Percentiles rank a stretch among this genome's conserved stretches.
phyloP scores from a whole-genome alignment of 495 filamentous ascomycete species.

The Aspergillus avenaceus region DNA sequence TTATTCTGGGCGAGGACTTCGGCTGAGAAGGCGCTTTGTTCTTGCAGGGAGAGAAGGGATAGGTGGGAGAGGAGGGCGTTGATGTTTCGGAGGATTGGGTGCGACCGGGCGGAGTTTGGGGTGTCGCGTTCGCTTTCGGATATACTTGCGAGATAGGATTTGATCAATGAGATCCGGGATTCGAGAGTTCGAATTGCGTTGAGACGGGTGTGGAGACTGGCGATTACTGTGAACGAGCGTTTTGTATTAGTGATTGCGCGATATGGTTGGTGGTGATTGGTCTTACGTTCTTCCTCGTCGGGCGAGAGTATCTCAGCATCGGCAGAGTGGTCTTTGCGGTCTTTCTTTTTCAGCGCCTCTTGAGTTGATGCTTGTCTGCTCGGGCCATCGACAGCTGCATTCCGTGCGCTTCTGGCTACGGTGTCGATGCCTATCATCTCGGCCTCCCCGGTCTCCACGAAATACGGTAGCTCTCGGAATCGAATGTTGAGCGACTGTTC shows the following conservation, averaged over 20 bases:
- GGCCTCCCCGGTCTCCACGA: slow-evolving; percentile 87
- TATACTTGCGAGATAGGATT: slow-evolving; percentile 71
- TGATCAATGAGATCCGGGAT: slow-evolving; percentile 76
- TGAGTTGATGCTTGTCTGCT: slow-evolving; percentile 7
- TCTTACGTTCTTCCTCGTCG: slow-evolving; percentile 73
- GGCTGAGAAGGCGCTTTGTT: slow-evolving; percentile 54
- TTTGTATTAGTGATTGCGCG: slow-evolving; percentile 13
- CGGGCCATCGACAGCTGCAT: slow-evolving; percentile 56
- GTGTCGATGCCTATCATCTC: slow-evolving; percentile 97
- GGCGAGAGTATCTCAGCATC: slow-evolving; percentile 55
- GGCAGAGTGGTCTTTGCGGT: slow-evolving; percentile 30
- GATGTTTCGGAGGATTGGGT: slow-evolving; percentile 55
- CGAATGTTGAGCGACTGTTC: slow-evolving; percentile 52
- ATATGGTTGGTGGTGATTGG: not conserved
- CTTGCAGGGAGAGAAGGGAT: slow-evolving; percentile 46
- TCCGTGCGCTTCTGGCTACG: slow-evolving; percentile 76
- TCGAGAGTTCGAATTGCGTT: slow-evolving; percentile 93
- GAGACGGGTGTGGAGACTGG: slow-evolving; percentile 73
- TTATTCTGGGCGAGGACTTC: slow-evolving; percentile 67
- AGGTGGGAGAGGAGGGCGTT: slow-evolving; percentile 51
- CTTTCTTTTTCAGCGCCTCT: slow-evolving; percentile 22
- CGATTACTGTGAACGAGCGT: slow-evolving; percentile 48
- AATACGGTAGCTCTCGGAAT: slow-evolving; percentile 81
- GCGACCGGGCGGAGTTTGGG: slow-evolving; percentile 24
- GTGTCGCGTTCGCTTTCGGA: slow-evolving; percentile 38